These are phyloP conservation scores for Arthrobotrys musiformis DNA, from an alignment of 2,329 filamentous ascomycete genomes.

Conservation along the genomic window DNA sequence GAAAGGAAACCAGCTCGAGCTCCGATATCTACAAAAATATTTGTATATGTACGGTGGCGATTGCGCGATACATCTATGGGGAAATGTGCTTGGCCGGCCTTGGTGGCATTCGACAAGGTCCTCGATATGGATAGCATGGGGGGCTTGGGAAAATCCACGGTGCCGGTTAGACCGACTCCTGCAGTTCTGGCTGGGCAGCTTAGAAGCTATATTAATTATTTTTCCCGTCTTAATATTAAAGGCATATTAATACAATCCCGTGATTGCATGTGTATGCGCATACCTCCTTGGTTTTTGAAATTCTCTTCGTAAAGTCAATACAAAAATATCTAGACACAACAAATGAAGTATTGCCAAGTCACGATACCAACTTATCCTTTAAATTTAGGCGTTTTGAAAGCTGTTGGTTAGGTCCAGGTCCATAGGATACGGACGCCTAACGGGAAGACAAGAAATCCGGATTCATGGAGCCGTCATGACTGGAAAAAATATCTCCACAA, in stretches of 20 bases:
- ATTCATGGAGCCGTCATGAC: conserved; percentile 15
- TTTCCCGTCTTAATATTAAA: no score
- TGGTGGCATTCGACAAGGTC: not conserved
- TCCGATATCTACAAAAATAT: not conserved
- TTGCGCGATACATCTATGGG: not conserved
- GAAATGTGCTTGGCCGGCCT: not conserved
- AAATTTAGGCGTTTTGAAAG: not conserved
- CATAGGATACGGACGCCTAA: no score
- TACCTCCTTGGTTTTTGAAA: not conserved
- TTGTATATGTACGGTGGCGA: not conserved
- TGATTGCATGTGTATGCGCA: not conserved
- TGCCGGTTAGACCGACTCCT: not conserved
- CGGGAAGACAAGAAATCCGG: conserved; percentile 22
- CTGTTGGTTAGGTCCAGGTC: not conserved
- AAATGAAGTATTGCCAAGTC: conserved; percentile 13
- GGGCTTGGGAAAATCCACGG: conserved; percentile 7
- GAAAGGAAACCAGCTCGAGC: conserved; percentile 7
- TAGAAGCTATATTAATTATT: not conserved
- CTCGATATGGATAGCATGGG: not conserved
- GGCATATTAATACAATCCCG: conserved; percentile 4
- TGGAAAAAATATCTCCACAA: not conserved
- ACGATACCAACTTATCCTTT: not conserved
- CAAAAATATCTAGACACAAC: not conserved
- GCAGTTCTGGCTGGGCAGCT: not conserved
- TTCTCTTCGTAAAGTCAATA: not conserved